These are phyloP conservation scores for Candida cerambycidarum DNA, from an alignment of 805 yeast species.

Conservation along the genomic window DNA sequence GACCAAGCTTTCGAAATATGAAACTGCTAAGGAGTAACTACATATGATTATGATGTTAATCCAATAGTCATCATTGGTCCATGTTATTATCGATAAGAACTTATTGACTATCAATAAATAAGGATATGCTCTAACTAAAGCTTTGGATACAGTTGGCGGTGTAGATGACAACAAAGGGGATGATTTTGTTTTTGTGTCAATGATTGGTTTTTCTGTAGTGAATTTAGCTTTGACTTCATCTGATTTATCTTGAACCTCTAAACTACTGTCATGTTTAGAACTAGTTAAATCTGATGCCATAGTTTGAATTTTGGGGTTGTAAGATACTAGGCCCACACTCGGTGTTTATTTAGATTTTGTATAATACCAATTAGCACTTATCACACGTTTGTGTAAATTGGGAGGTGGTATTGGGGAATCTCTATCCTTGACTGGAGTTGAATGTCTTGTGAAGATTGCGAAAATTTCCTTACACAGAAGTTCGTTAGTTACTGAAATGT, in stretches of 20 bases:
- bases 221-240: constrained; percentile 32
- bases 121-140: constrained; percentile 81
- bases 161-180: constrained; percentile 86
- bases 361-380: not conserved
- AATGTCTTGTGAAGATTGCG: constrained; percentile 8
- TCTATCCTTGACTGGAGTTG: not conserved
- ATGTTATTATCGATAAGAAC: constrained; percentile 70
- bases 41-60: constrained; percentile 62
- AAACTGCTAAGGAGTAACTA: constrained; percentile 53
- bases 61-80: constrained; percentile 90
- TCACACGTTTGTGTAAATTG: not conserved
- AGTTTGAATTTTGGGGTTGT: no score
- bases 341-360: not conserved
- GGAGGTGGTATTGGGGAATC: not conserved
- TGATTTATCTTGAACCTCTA: not conserved
- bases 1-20: constrained; percentile 77
- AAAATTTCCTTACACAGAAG: no score
- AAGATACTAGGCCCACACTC: no score
- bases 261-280: constrained; percentile 1
- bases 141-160: constrained; percentile 87
- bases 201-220: constrained; percentile 13
- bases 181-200: constrained; percentile 43
- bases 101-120: constrained; percentile 73
- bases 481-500: no score
- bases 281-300: not conserved